phyloP scores from a whole-genome alignment of 352 stramenopile genomes.

The Globisporangium splendens region DNA sequence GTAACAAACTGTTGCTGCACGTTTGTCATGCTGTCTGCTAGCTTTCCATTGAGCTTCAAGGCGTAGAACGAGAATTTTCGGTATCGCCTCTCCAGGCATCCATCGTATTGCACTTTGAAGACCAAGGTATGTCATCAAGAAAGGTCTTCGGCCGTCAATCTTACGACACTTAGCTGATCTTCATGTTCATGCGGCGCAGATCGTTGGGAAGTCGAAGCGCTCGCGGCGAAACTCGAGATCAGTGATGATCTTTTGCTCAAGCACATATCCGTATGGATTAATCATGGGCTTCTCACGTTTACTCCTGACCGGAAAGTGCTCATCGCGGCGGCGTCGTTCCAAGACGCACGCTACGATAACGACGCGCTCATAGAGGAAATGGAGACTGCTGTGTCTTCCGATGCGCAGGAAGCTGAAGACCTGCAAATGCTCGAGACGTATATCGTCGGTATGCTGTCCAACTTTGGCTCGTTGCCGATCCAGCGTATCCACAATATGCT shows the following conservation, averaged over 20 bases:
- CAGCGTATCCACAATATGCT: conserved; percentile 95
- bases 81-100: conserved; percentile 93
- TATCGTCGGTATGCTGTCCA: conserved; percentile 94
- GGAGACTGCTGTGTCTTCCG: conserved; percentile 84
- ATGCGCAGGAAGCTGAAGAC: conserved; percentile 91
- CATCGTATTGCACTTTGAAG: conserved; percentile 94
- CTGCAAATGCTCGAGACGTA: conserved; percentile 92
- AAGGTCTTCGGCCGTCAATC: too few species aligned
- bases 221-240: conserved; percentile 60
- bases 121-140: conserved; percentile 47
- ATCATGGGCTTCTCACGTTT: conserved; percentile 59
- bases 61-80: conserved; percentile 73
- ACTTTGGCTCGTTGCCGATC: conserved; percentile 90
- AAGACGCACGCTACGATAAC: conserved; percentile 35
- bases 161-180: too few species aligned
- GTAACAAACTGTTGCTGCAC: conserved; percentile 1
- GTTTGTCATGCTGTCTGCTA: conserved; percentile 10
- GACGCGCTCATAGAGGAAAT: conserved; percentile 45
- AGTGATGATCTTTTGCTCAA: conserved; percentile 54
- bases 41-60: conserved; percentile 88
- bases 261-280: conserved; percentile 66
- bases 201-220: conserved; percentile 53
- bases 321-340: conserved; percentile 37
- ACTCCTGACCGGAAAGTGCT: conserved; percentile 38
- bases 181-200: too few species aligned